A percentile compares a stretch with the other conserved stretches of the same genome.
These are phyloP conservation scores for Daphne laureola DNA, from an alignment of 441 rosid species.

Conservation along the genomic window DNA sequence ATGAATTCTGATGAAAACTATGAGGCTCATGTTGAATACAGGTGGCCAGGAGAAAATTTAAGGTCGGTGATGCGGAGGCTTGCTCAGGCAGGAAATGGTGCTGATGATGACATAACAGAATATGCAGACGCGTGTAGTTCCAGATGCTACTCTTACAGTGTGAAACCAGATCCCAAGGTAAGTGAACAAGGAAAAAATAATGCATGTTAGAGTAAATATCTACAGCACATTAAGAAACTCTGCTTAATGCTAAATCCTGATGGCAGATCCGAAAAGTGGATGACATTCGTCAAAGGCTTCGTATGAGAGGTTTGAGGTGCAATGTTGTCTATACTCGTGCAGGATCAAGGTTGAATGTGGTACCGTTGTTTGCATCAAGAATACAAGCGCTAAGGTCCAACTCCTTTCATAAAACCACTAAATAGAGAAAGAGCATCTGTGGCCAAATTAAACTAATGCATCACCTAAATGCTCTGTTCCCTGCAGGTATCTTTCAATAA, in stretches of 20 bases:
- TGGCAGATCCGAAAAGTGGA: slow-evolving; percentile 59
- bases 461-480: slow-evolving; percentile 12
- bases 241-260: slow-evolving; percentile 12
- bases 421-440: background rate
- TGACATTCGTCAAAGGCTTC: slow-evolving; percentile 68
- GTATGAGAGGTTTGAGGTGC: slow-evolving; percentile 89
- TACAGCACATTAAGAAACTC: slow-evolving; percentile 14
- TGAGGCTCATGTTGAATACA: slow-evolving; percentile 69
- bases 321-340: slow-evolving; percentile 53
- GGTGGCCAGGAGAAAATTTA: slow-evolving; percentile 83
- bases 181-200: slow-evolving; percentile 7
- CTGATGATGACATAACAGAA: slow-evolving; percentile 48
- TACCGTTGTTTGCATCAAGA: slow-evolving; percentile 83
- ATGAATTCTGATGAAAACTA: slow-evolving; percentile 62
- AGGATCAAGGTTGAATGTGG: slow-evolving; percentile 61
- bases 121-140: slow-evolving; percentile 38
- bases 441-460: slow-evolving; percentile 2
- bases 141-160: slow-evolving; percentile 55
- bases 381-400: slow-evolving; percentile 75
- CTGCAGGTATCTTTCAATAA: slow-evolving; percentile 74
- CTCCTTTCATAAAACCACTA: background rate
- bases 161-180: slow-evolving; percentile 70
- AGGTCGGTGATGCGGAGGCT: slow-evolving; percentile 44
- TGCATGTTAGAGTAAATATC: background rate
- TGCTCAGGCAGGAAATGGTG: slow-evolving; percentile 42